Conservation (phyloP, 345 rosid species). For the Iberis pinnata region DNA sequence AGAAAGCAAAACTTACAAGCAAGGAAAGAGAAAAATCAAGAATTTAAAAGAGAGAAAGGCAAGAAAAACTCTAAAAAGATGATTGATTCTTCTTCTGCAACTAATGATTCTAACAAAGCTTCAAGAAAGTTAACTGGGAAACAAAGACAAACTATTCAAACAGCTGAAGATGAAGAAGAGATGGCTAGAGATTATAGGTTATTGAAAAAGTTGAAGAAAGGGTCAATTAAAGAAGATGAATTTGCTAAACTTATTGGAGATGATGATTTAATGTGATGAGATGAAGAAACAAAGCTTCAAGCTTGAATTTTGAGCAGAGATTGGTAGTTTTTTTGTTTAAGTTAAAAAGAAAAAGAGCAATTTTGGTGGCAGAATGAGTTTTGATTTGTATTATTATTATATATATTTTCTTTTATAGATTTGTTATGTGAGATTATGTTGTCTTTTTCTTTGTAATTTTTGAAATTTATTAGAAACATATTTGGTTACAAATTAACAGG, state of each 20-base stretch:
- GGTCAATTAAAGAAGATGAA: slow-evolving; percentile 62
- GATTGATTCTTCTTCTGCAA: slow-evolving; percentile 11
- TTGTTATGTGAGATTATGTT: no score
- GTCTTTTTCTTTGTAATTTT: no score
- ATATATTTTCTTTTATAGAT: no score
- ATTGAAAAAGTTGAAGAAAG: slow-evolving; percentile 59
- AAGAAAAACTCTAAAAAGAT: slow-evolving; percentile 32
- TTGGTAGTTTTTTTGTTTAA: no score
- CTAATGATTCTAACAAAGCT: not conserved
- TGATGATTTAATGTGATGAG: slow-evolving; percentile 42
- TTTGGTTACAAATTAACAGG: no score
- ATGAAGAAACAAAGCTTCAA: not conserved
- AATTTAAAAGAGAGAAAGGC: slow-evolving; percentile 39
- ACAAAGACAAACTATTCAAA: slow-evolving; percentile 72
- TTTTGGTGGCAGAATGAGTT: no score
- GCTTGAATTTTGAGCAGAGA: no score
- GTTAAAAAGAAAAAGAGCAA: no score
- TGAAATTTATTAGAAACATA: no score
- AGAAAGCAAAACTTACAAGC: slow-evolving; percentile 55
- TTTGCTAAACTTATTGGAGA: slow-evolving; percentile 59
- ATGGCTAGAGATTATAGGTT: slow-evolving; percentile 58
- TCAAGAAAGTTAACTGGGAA: slow-evolving; percentile 69
- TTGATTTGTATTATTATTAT: no score
- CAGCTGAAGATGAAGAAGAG: slow-evolving; percentile 65
- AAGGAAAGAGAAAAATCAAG: slow-evolving; percentile 45